These are phyloP conservation scores for Cyberlindnera americana DNA, from an alignment of 805 yeast genomes.

Conservation along the genomic window DNA sequence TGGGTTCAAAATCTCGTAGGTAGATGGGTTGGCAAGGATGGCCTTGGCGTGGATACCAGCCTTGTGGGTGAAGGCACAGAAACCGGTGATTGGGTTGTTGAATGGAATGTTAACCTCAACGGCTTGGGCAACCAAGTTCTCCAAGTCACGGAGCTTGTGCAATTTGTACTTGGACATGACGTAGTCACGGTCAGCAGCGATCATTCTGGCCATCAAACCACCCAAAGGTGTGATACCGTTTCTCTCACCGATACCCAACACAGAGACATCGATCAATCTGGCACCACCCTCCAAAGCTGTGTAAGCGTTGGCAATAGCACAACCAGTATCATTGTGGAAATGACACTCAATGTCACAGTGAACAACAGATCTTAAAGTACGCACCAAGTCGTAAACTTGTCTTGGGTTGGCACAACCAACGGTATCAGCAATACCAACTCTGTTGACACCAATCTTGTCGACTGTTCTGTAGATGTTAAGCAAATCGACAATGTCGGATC, in stretches of 20 bases:
- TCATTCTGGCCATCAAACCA: slow-evolving; percentile 98
- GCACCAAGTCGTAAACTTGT: slow-evolving; percentile 94
- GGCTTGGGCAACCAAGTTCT: slow-evolving; percentile 93
- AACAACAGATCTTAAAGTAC: slow-evolving; percentile 89
- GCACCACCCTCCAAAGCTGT: slow-evolving; percentile 99
- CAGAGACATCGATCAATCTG: slow-evolving; percentile 88
- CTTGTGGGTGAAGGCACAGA: slow-evolving; percentile 99
- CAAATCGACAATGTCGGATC: slow-evolving; percentile 93
- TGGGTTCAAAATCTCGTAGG: slow-evolving; percentile 96
- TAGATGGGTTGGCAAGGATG: slow-evolving; percentile 95
- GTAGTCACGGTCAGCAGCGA: slow-evolving; percentile 96
- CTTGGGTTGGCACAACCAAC: slow-evolving; percentile 99
- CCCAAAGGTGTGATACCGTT: slow-evolving; percentile 98
- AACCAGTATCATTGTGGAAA: slow-evolving; percentile 98
- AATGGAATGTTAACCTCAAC: slow-evolving; percentile 96
- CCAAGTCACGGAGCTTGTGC: slow-evolving; percentile 93
- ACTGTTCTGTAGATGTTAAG: slow-evolving; percentile 95
- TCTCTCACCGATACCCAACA: slow-evolving; percentile 97
- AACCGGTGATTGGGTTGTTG: slow-evolving; percentile 98
- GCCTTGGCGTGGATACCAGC: slow-evolving; percentile 99
- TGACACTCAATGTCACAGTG: slow-evolving; percentile 97
- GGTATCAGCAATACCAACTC: slow-evolving; percentile 99
- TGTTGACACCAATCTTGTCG: slow-evolving; percentile 94
- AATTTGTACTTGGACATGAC: slow-evolving; percentile 91
- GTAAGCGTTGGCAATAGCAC: slow-evolving; percentile 98